Base-by-base conservation (phyloP, 2,329 filamentous ascomycete genomes). In the Colletotrichum somersetense region DNA sequence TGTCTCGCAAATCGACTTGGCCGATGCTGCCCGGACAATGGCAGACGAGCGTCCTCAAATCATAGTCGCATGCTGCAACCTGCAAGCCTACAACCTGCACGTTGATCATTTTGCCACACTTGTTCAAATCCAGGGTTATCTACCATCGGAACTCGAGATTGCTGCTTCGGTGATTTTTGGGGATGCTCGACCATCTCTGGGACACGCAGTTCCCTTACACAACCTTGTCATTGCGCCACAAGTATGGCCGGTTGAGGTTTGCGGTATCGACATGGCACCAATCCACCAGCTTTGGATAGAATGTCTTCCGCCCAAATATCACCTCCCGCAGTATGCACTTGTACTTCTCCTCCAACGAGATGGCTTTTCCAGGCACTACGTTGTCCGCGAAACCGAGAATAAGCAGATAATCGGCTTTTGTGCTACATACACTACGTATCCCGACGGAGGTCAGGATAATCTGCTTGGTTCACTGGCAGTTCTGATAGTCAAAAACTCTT, bases 391-490 rank as follows among this genome's bases (percentile, higher is more conserved):
- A n/a, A 83, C 85, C 2, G 78, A 77, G 14, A 83, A 78, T 3
- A 78, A 78, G 10, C 81, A 83, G 46, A 75, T 88, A 33, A 77
- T 91, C 48, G 89, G 88, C 0, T 90, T 91, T 73, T 90, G 88
- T 75, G 88, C 88, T 12, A 90, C 88, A 11, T 91, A 88, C 76
- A 87, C 88, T 40, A 89, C 86, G 5, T 90, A 88, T 77, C 84
- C 86, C 57, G 86, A 89, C 74, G 85, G 84, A 73, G 85, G 82
- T 50, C 84, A 83, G 26, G 85, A 89, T 73, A 83, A 83, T 44
- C 80, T 89, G 52, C 83, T 90, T 58, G 89, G 88, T 11, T 90
- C 87, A 4, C 77, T 91, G 42, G 88, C 88, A 14, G 79, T 85
- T 14, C 78, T 91, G 38, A 78, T 91, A 44, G 88, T 91, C 26